Evolutionary conservation across 371 early-diverging fungal genomes (phyloP), one percentile per base, ranked within the genome.

Genomic region (Mucor piriformis): DNA sequence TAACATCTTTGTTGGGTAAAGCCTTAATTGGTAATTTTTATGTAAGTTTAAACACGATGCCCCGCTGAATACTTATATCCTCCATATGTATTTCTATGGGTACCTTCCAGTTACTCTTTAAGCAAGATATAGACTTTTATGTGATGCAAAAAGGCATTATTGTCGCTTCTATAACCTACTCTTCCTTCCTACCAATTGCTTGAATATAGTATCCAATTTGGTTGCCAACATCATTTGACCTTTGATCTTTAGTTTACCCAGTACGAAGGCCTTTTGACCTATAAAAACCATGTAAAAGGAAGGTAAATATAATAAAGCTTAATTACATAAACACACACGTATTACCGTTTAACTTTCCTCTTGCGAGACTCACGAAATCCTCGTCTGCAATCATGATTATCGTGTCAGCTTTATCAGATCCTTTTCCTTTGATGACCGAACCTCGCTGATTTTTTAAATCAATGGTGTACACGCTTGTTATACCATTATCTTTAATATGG

Each of bases 151-250:
- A n/a, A n/a, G n/a, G n/a, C 5, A 20, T 18, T 21, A 43, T 43
- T 43, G 21, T 40, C n/a, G 12, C 43, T 21, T 8, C 12, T 43
- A 53, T 0, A 40, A 25, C 10, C 38, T 53, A 16, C 53, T 27
- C 16, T 64, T n/a, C n/a, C n/a, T 63, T 33, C 43, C 50, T 2
- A 58, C 59, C 40, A 72, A 29, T 35, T 62, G 50, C 74, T 77
- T 74, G 71, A 81, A 76, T 65, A 85, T 70, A 51, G 70, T 73
- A 34, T 90, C 92, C 25, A 93, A 83, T 74, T 91, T 86, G 64
- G 83, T 86, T 38, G 88, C 89, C 54, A 88, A 83, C 90, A 89
- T 91, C 69, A 95, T 85, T 64, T 91, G 84, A 46, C 95, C 95
- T 83, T 92, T 91, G 69, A 92, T 73, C 66, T 80, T 78, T 61